Base-by-base conservation (phyloP, 345 rosid genomes). In the Lagerstroemia speciosa region DNA sequence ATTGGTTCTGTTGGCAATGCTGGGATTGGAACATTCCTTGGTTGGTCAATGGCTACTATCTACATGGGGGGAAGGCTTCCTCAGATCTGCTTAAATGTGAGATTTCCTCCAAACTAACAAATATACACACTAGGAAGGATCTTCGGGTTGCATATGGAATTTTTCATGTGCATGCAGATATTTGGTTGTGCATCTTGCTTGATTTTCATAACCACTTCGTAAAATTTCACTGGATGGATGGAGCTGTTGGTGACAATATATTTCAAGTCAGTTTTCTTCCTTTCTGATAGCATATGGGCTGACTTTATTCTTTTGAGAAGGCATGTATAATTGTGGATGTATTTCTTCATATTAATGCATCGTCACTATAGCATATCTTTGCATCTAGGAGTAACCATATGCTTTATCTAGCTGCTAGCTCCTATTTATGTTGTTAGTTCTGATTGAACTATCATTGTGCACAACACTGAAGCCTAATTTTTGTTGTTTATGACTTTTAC, bases 11-110 rank as follows among this genome's bases (percentile, higher is more conserved):
- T 73, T 75, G 87, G 72, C 58, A 66, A 71, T 67, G 76, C 76
- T 62, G 76, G 71, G 45, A 66, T 80, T 61, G 95, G 95, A 48
- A 79, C 78, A 75, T 77, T 73, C 53, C 79, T 85, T 69, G 97
- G 97, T 73, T 91, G 92, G 97, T 87, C 81, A 68, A 91, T 91
- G 97, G 95, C 97, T 41, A 83, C 81, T 38, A 84, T 88, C 73
- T 91, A 91, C 87, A 76, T 91, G 95, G 97, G 97, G 50, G 97
- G 97, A 76, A 78, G 97, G 65, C 86, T 91, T 79, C 97, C 97
- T 33, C 97, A 91, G 68, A 87, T 91, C 71, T 91, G 73, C 73
- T 80, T 91, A 77, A 91, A 91, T 76, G 96, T 87, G 73, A 86
- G 87, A 57, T 74, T 72, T 27, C 16, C 70, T 52, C 41, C 46